A percentile compares a stretch with the other conserved stretches of the same genome.
Evolutionary conservation across 139 green algal species (phyloP).

Genomic region (Auxenochlorella pyrenoidosa): DNA sequence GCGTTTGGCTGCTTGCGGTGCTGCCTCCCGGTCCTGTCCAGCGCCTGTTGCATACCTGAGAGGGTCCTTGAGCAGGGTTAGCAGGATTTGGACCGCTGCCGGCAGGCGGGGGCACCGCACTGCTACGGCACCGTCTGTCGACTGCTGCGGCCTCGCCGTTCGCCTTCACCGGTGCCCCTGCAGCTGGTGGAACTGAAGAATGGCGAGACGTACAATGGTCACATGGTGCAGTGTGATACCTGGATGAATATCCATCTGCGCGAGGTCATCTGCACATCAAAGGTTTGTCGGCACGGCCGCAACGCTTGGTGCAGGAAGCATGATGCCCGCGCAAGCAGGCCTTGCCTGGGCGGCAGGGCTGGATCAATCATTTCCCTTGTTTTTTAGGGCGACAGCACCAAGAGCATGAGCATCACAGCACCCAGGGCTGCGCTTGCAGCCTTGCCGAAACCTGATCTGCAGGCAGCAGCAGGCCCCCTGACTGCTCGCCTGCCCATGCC

Average conservation of each 20-base stretch:
- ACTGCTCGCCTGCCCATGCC: not conserved
- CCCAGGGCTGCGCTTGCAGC: not conserved
- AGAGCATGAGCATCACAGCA: not conserved
- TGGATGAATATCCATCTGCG: slow-evolving; percentile 99
- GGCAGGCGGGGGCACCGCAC: not conserved
- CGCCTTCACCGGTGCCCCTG: not conserved
- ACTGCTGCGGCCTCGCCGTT: not conserved
- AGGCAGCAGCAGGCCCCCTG: no score
- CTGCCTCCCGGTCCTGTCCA: no score
- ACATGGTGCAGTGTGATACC: slow-evolving; percentile 94
- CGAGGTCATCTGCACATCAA: slow-evolving; percentile 98
- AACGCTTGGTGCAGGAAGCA: no score
- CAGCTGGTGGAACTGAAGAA: slow-evolving; percentile 99
- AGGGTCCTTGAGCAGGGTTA: no score
- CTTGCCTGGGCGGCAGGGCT: not conserved
- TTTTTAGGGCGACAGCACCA: not conserved
- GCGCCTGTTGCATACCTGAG: no score
- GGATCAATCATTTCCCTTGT: no score
- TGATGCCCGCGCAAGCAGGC: no score
- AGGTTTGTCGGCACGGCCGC: slow-evolving; percentile 58
- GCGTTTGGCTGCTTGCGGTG: not conserved
- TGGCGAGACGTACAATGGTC: slow-evolving; percentile 98
- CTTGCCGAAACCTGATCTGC: not conserved
- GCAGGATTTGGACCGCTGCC: no score
- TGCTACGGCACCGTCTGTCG: not conserved